Base-by-base conservation (phyloP, 495 filamentous ascomycete species). In the Hypoxylon rickii region DNA sequence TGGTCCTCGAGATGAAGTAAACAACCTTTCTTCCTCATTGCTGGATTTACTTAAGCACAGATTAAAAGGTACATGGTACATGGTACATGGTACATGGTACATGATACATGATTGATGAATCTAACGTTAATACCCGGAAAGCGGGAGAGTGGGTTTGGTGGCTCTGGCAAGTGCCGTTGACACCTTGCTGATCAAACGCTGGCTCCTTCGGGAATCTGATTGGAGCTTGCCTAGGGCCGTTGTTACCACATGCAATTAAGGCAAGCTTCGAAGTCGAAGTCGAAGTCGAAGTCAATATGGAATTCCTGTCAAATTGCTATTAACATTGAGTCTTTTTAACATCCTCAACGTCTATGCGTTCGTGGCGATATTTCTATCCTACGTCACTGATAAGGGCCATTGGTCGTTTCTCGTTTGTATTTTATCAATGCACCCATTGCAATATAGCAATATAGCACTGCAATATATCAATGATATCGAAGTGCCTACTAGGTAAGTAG, bases 111-210 rank as follows among this genome's bases (percentile, higher is more conserved):
- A 34, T 48, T 38, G 18, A 40, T 44, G 40, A 46, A 44, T 53
- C 18, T 32, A 51, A 53, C 53, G 32, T 24, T 36, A 34, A 63
- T 57, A 63, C 53, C 59, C 43, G 56, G 53, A 49, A 36, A 44
- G 53, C 53, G 59, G 53, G 60, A 63, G 4, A 51, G 44, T 31
- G 49, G 41, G 50, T 33, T 46, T 58, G 47, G 48, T 63, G 53
- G 53, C 48, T 63, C 37, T 54, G 50, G 55, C 19, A 60, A 64
- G 47, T 64, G 55, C 61, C 61, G 61, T 58, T 64, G 50, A 59
- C 55, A 59, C 55, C 53, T 62, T 51, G 49, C 44, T 63, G 55
- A 64, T 64, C 50, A 44, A 29, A 34, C 53, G 44, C 43, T 43
- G 38, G 51, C 50, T n/a, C 37, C n/a, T 41, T 55, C 60, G 60